Base-by-base conservation (phyloP, 371 early-diverging fungal species). In the Fennellomyces sp. region DNA sequence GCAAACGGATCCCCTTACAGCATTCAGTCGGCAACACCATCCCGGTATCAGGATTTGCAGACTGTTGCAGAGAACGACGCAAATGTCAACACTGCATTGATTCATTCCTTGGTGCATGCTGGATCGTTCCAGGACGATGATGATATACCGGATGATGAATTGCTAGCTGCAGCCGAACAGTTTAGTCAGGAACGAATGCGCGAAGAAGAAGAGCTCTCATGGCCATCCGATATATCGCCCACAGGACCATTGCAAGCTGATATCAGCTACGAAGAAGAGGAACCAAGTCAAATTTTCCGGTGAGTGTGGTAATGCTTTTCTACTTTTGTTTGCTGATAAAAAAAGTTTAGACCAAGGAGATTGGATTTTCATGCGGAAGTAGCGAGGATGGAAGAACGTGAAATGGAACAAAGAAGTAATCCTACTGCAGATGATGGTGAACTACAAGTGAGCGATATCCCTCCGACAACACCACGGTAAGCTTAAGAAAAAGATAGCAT, bases 281-380 rank as follows among this genome's bases (percentile, higher is more conserved):
- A 36, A 36, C 27, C 28, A 25, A 21, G 27, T n/a, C n/a, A n/a
- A n/a, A n/a, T n/a, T n/a, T n/a, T n/a, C n/a, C n/a, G n/a, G n/a
- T n/a, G n/a, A n/a, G n/a, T n/a, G n/a, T n/a, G n/a, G n/a, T 31
- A n/a, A 52, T 28, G 5, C 12, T 52, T 2, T 42, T 51, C 27
- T 11, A 38, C 26, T 19, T 36, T 23, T 33, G 10, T 33, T 19
- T 53, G 0, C 30, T 12, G 8, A 7, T 8, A 47, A 7, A 21
- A n/a, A n/a, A n/a, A n/a, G n/a, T n/a, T n/a, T 11, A 65, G 66
- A 19, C 69, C 73, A 2, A 38, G 68, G 12, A 68, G 64, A 27
- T 27, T 73, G 30, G 67, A 69, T 52, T 68, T 73, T 31, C 23
- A 42, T n/a, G 61, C 62, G 7, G 70, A 65, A 55, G 6, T 45